These are phyloP conservation scores for Cryptococcus hybrid DNA, from an alignment of 1,284 basidiomycete genomes.

Conservation along the genomic window DNA sequence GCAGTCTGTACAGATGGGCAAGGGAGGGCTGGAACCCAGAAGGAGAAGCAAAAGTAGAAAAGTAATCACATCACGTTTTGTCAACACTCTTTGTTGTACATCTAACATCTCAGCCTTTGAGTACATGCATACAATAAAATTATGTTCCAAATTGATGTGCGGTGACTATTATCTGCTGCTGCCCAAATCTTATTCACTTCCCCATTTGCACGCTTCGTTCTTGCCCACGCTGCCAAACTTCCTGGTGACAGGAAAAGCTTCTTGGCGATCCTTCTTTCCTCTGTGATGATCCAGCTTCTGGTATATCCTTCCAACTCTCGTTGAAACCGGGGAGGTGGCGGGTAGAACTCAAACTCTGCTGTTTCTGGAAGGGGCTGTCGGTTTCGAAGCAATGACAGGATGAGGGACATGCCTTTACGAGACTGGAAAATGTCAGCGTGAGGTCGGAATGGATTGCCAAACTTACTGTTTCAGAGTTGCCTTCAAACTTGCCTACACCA, in stretches of 20 bases:
- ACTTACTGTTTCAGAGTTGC: slow-evolving; percentile 45
- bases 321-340: slow-evolving; percentile 31
- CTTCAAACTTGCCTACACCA: slow-evolving; percentile 47
- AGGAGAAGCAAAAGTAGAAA: not conserved
- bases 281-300: slow-evolving; percentile 8
- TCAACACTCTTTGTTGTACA: not conserved
- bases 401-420: slow-evolving; percentile 48
- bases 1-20: slow-evolving; percentile 1
- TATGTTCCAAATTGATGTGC: not conserved
- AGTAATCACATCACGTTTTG: not conserved
- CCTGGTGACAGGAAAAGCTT: slow-evolving; percentile 7
- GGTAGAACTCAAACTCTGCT: slow-evolving; percentile 35
- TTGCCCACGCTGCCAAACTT: slow-evolving; percentile 18
- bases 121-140: slow-evolving; percentile 3
- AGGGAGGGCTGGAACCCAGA: slow-evolving; percentile 4
- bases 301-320: slow-evolving; percentile 22
- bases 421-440: slow-evolving; percentile 22
- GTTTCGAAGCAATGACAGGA: slow-evolving; percentile 35
- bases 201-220: slow-evolving; percentile 4
- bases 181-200: not conserved
- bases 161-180: not conserved
- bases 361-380: slow-evolving; percentile 35
- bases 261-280: slow-evolving; percentile 14
- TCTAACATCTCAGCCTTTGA: not conserved
- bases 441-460: too few species aligned